These are phyloP conservation scores for Sporothrix dimorphospora DNA, from an alignment of 2,329 filamentous ascomycete genomes.

Conservation along the genomic window DNA sequence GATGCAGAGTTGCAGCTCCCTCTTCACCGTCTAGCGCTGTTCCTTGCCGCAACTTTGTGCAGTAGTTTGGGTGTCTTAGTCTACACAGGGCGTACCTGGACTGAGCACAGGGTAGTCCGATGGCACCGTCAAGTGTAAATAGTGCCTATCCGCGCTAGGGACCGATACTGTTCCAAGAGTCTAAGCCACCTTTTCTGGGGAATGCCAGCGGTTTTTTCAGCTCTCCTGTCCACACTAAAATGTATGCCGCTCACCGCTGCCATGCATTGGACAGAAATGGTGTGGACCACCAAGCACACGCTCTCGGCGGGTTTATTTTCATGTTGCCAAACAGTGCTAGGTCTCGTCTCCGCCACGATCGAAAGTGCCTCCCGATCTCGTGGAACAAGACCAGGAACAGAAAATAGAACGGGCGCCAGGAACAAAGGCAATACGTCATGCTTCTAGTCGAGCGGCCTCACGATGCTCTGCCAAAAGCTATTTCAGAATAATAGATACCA, in stretches of 20 bases:
- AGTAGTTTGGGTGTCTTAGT: neutral
- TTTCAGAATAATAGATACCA: neutral
- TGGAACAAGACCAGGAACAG: constrained; percentile 7
- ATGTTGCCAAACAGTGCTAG: neutral
- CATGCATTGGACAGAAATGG: neutral
- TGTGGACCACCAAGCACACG: neutral
- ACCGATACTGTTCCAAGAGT: neutral
- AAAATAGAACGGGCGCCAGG: neutral
- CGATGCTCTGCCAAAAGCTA: too few relatives aligned
- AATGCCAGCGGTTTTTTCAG: constrained; percentile 30
- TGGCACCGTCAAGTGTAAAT: neutral
- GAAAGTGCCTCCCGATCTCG: neutral
- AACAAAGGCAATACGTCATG: neutral
- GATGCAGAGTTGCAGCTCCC: neutral
- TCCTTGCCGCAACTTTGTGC: neutral
- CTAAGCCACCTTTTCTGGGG: constrained; percentile 29
- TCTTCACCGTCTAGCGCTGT: neutral
- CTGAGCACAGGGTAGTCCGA: neutral
- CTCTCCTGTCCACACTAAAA: neutral
- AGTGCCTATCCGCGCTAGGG: neutral
- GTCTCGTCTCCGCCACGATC: constrained; percentile 1
- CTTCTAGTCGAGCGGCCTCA: neutral
- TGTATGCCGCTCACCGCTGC: neutral
- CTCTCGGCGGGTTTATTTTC: neutral
- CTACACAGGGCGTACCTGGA: neutral